Evolutionary conservation across 345 rosid species (phyloP).

Genomic region (Pugionium cornutum): DNA sequence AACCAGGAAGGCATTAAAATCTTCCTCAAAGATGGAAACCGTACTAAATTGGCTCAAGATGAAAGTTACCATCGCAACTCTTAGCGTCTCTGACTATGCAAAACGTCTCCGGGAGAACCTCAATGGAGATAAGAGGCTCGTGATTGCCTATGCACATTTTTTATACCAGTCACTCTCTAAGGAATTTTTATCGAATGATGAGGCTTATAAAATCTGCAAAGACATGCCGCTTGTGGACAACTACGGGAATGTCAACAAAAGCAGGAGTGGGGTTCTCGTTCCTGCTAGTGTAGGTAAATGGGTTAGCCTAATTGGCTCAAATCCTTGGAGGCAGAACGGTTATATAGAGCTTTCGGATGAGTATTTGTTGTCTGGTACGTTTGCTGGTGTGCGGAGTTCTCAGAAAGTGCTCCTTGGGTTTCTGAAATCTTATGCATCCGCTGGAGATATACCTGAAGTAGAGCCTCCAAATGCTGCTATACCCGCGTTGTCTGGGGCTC

Average conservation of each 20-base stretch:
- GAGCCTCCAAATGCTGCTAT: slow-evolving; percentile 58
- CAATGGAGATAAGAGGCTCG: slow-evolving; percentile 40
- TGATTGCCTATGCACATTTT: slow-evolving; percentile 57
- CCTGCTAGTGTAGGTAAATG: slow-evolving; percentile 70
- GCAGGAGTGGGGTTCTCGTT: slow-evolving; percentile 50
- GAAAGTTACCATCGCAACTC: slow-evolving; percentile 1
- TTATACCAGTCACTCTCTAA: slow-evolving; percentile 45
- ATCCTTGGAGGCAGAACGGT: slow-evolving; percentile 53
- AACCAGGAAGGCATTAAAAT: slow-evolving; percentile 42
- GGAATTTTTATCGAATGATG: slow-evolving; percentile 23
- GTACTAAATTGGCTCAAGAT: slow-evolving; percentile 50
- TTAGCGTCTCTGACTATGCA: slow-evolving; percentile 45
- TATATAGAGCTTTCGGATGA: slow-evolving; percentile 58
- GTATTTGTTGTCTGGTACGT: slow-evolving; percentile 41
- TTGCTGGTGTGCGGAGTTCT: slow-evolving; percentile 46
- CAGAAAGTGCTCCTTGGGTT: slow-evolving; percentile 45
- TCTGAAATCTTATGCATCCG: slow-evolving; percentile 37
- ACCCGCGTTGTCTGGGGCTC: slow-evolving; percentile 54
- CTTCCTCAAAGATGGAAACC: slow-evolving; percentile 22
- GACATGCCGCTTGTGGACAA: slow-evolving; percentile 61
- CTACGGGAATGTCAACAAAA: slow-evolving; percentile 40
- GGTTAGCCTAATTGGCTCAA: slow-evolving; percentile 52
- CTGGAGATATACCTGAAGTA: slow-evolving; percentile 55
- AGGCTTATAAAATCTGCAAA: slow-evolving; percentile 39
- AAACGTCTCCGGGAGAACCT: slow-evolving; percentile 20